Percentiles rank a stretch among this genome's conserved stretches.
Evolutionary conservation across 805 yeast species (phyloP).

Genomic region (Candida hungchunana): DNA sequence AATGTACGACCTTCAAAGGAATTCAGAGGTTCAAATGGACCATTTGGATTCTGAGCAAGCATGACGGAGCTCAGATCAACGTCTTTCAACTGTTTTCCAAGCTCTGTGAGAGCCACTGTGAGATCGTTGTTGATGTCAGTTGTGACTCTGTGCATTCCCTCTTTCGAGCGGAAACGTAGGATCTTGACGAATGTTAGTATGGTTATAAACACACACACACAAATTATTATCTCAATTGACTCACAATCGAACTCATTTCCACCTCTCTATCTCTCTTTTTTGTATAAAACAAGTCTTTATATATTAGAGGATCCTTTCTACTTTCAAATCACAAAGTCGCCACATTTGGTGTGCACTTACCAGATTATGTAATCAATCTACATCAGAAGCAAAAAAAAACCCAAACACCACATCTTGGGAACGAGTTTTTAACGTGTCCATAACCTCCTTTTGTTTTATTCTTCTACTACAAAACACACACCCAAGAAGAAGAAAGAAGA

Average conservation of each 20-base stretch:
- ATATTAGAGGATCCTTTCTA: no score
- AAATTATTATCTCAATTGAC: neutral
- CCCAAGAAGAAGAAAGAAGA: neutral
- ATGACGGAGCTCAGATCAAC: slow-evolving; percentile 26
- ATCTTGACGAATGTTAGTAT: slow-evolving; percentile 36
- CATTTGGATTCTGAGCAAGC: slow-evolving; percentile 23
- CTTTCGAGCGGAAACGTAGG: slow-evolving; percentile 75
- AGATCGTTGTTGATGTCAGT: slow-evolving; percentile 45
- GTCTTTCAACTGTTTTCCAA: slow-evolving; percentile 25
- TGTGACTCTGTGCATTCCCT: slow-evolving; percentile 72
- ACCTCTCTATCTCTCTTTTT: neutral
- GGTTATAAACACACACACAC: neutral
- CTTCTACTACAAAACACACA: neutral
- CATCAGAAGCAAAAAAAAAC: no score
- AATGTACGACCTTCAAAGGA: slow-evolving; percentile 29
- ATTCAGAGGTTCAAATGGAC: slow-evolving; percentile 25
- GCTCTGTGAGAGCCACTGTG: slow-evolving; percentile 37
- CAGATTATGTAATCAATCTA: no score
- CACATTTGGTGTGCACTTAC: no score
- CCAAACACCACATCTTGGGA: no score
- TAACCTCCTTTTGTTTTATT: no score
- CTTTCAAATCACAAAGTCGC: no score
- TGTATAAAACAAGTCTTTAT: neutral
- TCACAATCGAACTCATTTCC: slow-evolving; percentile 12
- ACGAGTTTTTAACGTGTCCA: no score